Evolutionary conservation across 345 rosid genomes (phyloP).

Genomic region (Citrus australasica): DNA sequence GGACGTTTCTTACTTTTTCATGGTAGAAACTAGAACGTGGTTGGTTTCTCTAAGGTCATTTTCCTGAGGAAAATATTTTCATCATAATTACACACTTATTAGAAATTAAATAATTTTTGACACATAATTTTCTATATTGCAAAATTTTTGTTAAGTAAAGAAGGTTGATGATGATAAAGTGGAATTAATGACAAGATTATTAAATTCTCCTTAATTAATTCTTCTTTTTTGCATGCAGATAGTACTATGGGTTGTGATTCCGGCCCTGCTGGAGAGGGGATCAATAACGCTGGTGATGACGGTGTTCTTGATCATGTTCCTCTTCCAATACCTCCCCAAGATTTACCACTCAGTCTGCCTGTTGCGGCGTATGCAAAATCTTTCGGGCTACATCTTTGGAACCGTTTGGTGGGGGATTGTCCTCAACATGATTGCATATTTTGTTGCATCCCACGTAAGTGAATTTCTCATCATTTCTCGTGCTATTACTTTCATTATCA

Average conservation of each 20-base stretch:
- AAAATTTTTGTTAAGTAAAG: too few species aligned
- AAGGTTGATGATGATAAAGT: too few species aligned
- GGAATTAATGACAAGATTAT: too few species aligned
- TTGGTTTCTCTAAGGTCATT: not conserved
- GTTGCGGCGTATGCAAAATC: conserved; percentile 79
- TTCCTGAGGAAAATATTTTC: not conserved
- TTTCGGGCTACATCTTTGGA: conserved; percentile 92
- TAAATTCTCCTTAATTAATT: too few species aligned
- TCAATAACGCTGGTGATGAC: conserved; percentile 65
- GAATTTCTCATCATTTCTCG: not conserved
- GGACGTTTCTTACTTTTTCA: too few species aligned
- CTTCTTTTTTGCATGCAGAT: conserved; percentile 35
- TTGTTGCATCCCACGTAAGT: conserved; percentile 94
- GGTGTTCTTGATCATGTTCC: conserved; percentile 55
- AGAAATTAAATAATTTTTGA: too few species aligned
- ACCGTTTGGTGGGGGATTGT: conserved; percentile 98
- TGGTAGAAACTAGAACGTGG: not conserved
- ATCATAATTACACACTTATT: too few species aligned
- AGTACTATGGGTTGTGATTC: conserved; percentile 76
- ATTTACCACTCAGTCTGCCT: conserved; percentile 84
- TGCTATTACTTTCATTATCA: not conserved
- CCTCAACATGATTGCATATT: conserved; percentile 90
- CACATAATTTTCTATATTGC: too few species aligned
- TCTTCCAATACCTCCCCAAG: conserved; percentile 95
- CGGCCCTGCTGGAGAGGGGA: conserved; percentile 56